These are phyloP conservation scores for Cucumis cinereus DNA, from an alignment of 306 rosid species.

Conservation along the genomic window DNA sequence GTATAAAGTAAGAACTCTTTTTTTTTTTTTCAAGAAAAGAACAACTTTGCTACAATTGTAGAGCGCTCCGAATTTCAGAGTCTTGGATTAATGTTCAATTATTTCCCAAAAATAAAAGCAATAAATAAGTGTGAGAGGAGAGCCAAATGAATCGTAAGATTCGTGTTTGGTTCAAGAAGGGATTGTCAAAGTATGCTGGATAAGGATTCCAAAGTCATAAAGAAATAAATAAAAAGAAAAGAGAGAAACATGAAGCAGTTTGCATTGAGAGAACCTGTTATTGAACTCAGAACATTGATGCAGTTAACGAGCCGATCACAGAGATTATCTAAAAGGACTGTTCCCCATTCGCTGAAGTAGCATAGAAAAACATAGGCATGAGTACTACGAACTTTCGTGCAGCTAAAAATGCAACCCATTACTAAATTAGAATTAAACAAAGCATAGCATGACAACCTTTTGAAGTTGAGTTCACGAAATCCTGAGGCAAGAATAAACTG, in stretches of 20 bases:
- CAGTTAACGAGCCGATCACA: slow-evolving; percentile 63
- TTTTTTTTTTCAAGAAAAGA: no score
- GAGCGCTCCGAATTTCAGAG: no score
- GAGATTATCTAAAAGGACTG: slow-evolving; percentile 54
- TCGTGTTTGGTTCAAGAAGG: no score
- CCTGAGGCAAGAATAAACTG: slow-evolving; percentile 72
- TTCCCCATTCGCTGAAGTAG: slow-evolving; percentile 63
- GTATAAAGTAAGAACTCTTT: no score
- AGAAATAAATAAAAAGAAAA: neutral
- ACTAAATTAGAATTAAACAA: neutral
- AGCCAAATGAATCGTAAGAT: no score
- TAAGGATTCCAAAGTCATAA: neutral
- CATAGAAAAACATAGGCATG: slow-evolving; percentile 3
- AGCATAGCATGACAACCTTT: slow-evolving; percentile 34
- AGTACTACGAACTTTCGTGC: neutral
- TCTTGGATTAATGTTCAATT: no score
- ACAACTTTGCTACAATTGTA: no score
- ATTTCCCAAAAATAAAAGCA: no score
- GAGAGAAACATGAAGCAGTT: neutral
- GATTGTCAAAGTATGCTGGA: neutral
- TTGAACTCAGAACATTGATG: slow-evolving; percentile 54
- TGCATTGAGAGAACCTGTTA: slow-evolving; percentile 52
- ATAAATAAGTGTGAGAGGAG: no score
- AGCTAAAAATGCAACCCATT: slow-evolving; percentile 1
- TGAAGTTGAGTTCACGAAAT: slow-evolving; percentile 51